These are phyloP conservation scores for Suhomyces coccinellae DNA, from an alignment of 1,139 yeast genomes.

Conservation along the genomic window DNA sequence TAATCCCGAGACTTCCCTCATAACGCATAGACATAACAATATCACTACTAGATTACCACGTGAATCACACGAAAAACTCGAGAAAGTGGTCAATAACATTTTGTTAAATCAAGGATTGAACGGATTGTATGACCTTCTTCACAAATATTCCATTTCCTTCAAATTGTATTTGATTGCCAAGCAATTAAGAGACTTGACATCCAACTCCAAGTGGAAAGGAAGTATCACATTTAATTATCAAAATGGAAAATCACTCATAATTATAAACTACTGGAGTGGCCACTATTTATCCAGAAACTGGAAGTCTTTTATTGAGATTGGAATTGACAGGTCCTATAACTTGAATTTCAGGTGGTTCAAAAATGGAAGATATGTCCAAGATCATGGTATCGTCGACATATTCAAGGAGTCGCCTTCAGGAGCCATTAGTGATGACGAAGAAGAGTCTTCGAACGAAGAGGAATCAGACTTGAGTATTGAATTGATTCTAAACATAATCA, in stretches of 20 bases:
- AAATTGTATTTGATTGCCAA: slow-evolving; percentile 69
- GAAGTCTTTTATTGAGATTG: slow-evolving; percentile 63
- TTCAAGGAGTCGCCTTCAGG: slow-evolving; percentile 8
- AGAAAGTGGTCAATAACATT: slow-evolving; percentile 56
- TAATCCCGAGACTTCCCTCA: slow-evolving; percentile 35
- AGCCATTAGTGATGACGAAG: slow-evolving; percentile 4
- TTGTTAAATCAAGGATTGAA: slow-evolving; percentile 53
- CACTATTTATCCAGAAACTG: slow-evolving; percentile 38
- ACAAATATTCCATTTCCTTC: slow-evolving; percentile 70
- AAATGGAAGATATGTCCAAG: slow-evolving; percentile 44
- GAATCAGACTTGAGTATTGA: slow-evolving; percentile 40
- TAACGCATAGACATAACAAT: slow-evolving; percentile 30
- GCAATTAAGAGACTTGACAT: slow-evolving; percentile 55
- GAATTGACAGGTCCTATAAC: slow-evolving; percentile 53
- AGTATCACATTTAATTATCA: slow-evolving; percentile 66
- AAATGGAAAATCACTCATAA: slow-evolving; percentile 59
- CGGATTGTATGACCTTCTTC: slow-evolving; percentile 67
- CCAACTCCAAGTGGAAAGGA: slow-evolving; percentile 62
- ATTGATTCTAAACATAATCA: slow-evolving; percentile 32
- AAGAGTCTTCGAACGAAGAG: slow-evolving; percentile 17
- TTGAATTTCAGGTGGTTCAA: slow-evolving; percentile 68
- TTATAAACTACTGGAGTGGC: slow-evolving; percentile 71
- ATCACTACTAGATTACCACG: slow-evolving; percentile 36
- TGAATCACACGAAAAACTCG: slow-evolving; percentile 47
- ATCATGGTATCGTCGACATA: slow-evolving; percentile 22